Evolutionary conservation across 2,329 filamentous ascomycete species (phyloP).

Genomic region (Davidsoniella virescens): DNA sequence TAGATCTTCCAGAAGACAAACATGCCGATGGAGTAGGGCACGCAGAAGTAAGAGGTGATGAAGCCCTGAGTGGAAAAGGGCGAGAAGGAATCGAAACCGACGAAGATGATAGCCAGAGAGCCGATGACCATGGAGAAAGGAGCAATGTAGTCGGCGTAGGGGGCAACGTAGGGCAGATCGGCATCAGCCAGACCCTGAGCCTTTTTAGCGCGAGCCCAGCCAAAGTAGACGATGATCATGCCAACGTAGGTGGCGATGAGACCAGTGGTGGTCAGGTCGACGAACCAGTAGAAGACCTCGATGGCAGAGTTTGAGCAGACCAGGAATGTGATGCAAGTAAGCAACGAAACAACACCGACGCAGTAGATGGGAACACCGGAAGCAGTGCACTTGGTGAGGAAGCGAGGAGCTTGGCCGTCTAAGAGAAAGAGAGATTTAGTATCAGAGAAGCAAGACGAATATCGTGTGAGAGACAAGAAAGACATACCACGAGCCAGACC

Average conservation of each 20-base stretch:
- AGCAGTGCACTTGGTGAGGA: constrained; percentile 42
- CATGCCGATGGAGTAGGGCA: constrained; percentile 36
- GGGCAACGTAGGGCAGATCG: constrained; percentile 33
- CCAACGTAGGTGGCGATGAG: constrained; percentile 47
- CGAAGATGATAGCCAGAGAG: constrained; percentile 33
- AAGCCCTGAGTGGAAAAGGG: constrained; percentile 27
- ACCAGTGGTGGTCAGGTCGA: constrained; percentile 39
- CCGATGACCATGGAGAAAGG: constrained; percentile 27
- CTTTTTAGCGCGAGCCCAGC: constrained; percentile 34
- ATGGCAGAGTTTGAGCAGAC: constrained; percentile 32
- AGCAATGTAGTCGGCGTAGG: constrained; percentile 15
- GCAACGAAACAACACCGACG: constrained; percentile 35
- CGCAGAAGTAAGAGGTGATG: constrained; percentile 36
- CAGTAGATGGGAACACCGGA: constrained; percentile 46
- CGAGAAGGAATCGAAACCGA: constrained; percentile 39
- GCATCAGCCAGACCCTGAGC: constrained; percentile 33
- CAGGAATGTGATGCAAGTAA: constrained; percentile 37
- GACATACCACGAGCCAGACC: constrained; percentile 27
- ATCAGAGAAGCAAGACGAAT: neutral
- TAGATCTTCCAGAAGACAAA: constrained; percentile 52
- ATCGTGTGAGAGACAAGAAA: neutral
- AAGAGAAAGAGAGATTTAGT: constrained; percentile 14
- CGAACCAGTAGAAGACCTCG: constrained; percentile 36
- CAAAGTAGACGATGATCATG: constrained; percentile 30
- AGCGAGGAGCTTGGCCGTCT: constrained; percentile 31